phyloP scores from a whole-genome alignment of 208 protist species.

The Acanthamoeba lenticulata region DNA sequence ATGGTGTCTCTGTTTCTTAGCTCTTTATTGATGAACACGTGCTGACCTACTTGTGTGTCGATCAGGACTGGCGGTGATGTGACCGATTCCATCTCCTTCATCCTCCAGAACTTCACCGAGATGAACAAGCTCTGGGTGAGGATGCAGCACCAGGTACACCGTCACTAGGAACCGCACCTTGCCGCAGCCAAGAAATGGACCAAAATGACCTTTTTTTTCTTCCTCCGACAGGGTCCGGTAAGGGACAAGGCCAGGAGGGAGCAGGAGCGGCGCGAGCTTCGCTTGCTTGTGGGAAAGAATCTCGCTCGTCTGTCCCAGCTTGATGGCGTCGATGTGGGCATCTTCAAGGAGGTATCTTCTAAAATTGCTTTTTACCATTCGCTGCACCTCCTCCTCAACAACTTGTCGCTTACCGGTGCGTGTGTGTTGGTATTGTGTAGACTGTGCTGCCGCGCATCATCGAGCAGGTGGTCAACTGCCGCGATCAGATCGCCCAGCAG shows the following conservation, averaged over 20 bases:
- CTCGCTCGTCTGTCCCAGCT: constrained; percentile 96
- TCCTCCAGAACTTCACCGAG: constrained; percentile 98
- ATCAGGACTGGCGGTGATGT: constrained; percentile 87
- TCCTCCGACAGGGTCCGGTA: constrained; percentile 62
- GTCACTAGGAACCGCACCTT: constrained; percentile 70
- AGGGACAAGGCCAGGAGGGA: constrained; percentile 86
- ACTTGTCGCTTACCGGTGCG: constrained; percentile 78
- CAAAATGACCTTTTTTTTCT: background rate
- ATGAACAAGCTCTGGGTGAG: constrained; percentile 99
- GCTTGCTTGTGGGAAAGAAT: constrained; percentile 97
- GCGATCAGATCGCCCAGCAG: constrained; percentile 97
- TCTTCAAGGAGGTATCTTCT: constrained; percentile 89
- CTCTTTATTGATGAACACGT: background rate
- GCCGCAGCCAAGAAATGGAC: no score
- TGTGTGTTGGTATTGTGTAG: constrained; percentile 74
- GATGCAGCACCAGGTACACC: constrained; percentile 94
- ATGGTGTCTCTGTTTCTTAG: background rate
- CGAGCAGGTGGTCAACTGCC: constrained; percentile 93
- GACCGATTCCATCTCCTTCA: constrained; percentile 94
- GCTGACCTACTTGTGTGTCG: background rate
- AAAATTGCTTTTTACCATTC: no score
- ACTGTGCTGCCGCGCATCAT: constrained; percentile 92
- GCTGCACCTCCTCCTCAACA: background rate
- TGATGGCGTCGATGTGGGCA: constrained; percentile 93
- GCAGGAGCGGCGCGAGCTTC: constrained; percentile 95